Base-by-base conservation (phyloP, 2,329 filamentous ascomycete species). In the Colletotrichum paranaense region DNA sequence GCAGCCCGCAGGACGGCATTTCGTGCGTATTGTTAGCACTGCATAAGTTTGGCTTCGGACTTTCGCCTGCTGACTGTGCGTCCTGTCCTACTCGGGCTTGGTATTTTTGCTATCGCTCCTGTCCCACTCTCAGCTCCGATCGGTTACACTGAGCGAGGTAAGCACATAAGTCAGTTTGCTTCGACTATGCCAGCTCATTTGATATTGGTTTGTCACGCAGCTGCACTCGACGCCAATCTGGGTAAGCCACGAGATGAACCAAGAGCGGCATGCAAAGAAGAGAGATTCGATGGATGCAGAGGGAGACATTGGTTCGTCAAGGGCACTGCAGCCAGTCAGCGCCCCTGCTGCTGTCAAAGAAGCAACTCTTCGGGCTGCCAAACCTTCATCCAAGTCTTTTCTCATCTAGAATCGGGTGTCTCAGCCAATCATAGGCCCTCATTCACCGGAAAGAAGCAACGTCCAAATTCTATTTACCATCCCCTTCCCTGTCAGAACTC, bases 41-140 rank as follows among this genome's bases (percentile, higher is more conserved):
- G 42, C 42, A n/a, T 49, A 49, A 49, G 19, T n/a, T 19, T n/a
- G 12, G 26, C 24, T 32, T 26, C 46, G 42, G 24, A n/a, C n/a
- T 46, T n/a, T 52, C 26, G 8, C 26, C 19, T 28, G 16, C 62
- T 38, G 38, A 30, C 59, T 49, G 59, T 28, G 42, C 38, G 38
- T 35, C 42, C 19, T 63, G 49, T 55, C 62, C 30, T 49, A 30
- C 24, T 64, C 46, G 62, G 62, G 11, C 62, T 53, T 64, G 42
- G 60, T 52, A 28, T 52, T 49, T 49, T 49, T n/a, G 1, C 19
- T 8, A 49, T 42, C 2, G 42, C 19, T 9, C 6, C 7, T 49
- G 19, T 49, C 42, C 42, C 19, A 56, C 24, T 6, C 4, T 16
- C 32, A 46, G 16, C 58, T 49, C 42, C 42, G 42, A n/a, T 49